Evolutionary conservation across 2,329 filamentous ascomycete species (phyloP), one percentile per base, ranked within the genome.

Genomic region (Aspergillus caelatus): DNA sequence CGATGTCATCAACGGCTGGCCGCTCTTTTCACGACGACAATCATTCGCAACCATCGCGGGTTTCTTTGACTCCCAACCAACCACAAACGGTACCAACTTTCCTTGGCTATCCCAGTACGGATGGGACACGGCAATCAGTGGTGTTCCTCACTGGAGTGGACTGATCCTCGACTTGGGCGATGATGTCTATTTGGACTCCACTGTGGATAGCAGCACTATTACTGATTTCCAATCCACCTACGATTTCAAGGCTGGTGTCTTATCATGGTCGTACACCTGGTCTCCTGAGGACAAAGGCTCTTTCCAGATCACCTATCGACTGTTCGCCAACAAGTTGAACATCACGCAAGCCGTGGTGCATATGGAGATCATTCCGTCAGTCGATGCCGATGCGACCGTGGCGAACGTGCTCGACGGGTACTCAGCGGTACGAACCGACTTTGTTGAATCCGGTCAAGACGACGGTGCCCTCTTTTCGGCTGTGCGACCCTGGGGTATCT

Each of bases 91-190:
- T 0, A 84, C 85, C 8, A 91, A 91, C 68, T 91, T 89, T 68
- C 82, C 83, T 0, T 91, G 90, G 89, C 74, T 92, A 50, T 82
- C 86, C 61, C 86, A 91, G 67, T 89, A 90, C 75, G 89, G 89
- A 8, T 85, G 86, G 62, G 90, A 93, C 70, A 90, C 86, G 68
- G 88, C 90, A 57, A 90, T 92, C 65, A 86, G 85, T 58, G 90
- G 90, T 28, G 83, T 93, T 19, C 90, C 90, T 8, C 89, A 92
- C 72, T 90, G 88, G 83, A 83, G 83, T 30, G 87, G 85, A 1
- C 77, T 91, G 43, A 74, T 88, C 41, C 79, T 91, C 21, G 82
- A 87, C 58, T 77, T 86, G 3, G 84, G 84, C 3, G 80, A 84
- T 61, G 81, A 81, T 28, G 77, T 79, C 10, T 82, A 85, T 55